Percentiles rank a stretch among this genome's conserved stretches.
Evolutionary conservation across 805 yeast genomes (phyloP).

Genomic region (Yarrowia alimentaria): DNA sequence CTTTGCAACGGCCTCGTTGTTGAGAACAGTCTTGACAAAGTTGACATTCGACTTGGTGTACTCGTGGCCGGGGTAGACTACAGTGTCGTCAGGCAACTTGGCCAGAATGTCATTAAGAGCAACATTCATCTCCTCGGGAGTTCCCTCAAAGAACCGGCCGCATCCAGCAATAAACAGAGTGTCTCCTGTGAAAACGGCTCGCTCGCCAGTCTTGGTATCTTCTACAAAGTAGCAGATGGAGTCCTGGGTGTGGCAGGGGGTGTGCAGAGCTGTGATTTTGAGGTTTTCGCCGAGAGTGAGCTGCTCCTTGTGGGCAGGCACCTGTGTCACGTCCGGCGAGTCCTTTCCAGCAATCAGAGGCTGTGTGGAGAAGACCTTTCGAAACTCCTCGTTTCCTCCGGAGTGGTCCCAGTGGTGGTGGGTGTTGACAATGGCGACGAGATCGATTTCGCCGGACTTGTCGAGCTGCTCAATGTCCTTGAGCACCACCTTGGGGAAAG

Average conservation of each 20-base stretch:
- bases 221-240: conserved; percentile 81
- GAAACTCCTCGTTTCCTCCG: conserved; percentile 65
- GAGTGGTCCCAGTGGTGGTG: conserved; percentile 97
- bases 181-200: conserved; percentile 91
- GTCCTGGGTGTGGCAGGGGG: conserved; percentile 98
- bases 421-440: conserved; percentile 83
- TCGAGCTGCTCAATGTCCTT: conserved; percentile 46
- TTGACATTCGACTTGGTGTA: conserved; percentile 79
- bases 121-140: conserved; percentile 71
- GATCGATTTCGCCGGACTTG: conserved; percentile 43
- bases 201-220: conserved; percentile 59
- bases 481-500: conserved; percentile 71
- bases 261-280: conserved; percentile 75
- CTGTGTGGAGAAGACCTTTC: conserved; percentile 42
- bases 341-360: conserved; percentile 84
- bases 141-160: conserved; percentile 95
- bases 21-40: conserved; percentile 67
- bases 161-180: conserved; percentile 93
- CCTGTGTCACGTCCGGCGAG: conserved; percentile 66
- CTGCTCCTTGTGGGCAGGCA: conserved; percentile 64
- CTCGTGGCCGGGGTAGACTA: conserved; percentile 93
- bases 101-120: conserved; percentile 63
- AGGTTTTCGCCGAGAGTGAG: conserved; percentile 63
- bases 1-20: conserved; percentile 50
- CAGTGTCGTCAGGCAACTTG: conserved; percentile 62